phyloP scores from a whole-genome alignment of 768 basidiomycete species.

The Collybia sp. region DNA sequence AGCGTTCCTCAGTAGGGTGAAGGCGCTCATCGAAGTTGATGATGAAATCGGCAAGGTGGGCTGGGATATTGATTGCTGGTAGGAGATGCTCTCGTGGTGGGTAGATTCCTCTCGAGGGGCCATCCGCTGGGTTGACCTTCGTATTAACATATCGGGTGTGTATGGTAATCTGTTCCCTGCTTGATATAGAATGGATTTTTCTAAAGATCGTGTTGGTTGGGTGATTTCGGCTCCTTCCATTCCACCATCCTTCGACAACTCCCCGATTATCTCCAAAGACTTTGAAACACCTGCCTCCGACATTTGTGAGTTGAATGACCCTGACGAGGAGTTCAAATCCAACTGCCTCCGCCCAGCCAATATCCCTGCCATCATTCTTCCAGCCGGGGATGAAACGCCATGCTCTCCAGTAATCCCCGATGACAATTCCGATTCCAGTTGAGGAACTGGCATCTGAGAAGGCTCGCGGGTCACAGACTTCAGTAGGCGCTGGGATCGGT shows the following conservation, averaged over 20 bases:
- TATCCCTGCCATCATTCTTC: slow-evolving; percentile 25
- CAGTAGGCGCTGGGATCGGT: too few species aligned
- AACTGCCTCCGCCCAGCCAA: slow-evolving; percentile 40
- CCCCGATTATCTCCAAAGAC: background rate
- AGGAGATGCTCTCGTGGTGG: background rate
- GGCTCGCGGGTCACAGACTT: too few species aligned
- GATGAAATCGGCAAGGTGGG: background rate
- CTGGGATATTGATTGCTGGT: background rate
- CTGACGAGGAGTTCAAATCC: slow-evolving; percentile 31
- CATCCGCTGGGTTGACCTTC: background rate
- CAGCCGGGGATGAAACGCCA: slow-evolving; percentile 26
- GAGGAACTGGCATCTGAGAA: too few species aligned
- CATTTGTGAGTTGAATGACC: background rate
- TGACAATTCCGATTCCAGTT: too few species aligned
- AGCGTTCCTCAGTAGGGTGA: background rate
- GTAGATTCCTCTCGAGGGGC: background rate
- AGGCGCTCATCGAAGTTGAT: background rate
- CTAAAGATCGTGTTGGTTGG: background rate
- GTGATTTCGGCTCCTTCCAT: background rate
- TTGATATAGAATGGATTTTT: background rate
- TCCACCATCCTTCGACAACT: background rate
- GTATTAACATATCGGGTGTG: background rate
- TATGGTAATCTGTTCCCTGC: background rate
- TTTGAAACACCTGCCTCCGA: background rate
- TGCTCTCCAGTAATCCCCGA: too few species aligned